Evolutionary conservation across 2,329 filamentous ascomycete species (phyloP), one percentile per base, ranked within the genome.

Genomic region (Fusarium siculi): DNA sequence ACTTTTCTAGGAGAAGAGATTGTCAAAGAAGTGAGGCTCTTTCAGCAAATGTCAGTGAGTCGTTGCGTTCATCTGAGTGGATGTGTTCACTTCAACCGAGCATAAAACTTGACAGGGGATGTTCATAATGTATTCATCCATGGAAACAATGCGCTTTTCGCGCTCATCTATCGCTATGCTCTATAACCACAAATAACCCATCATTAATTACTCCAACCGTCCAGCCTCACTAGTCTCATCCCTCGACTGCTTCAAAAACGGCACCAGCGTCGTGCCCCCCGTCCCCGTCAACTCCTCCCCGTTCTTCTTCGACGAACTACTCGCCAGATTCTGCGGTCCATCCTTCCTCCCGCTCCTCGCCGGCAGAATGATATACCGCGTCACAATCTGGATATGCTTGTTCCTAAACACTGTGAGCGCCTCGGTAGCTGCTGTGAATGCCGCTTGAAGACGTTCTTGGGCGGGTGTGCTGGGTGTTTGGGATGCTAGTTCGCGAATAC

Each of bases 341-440:
- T 74, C 68, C 30, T 71, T 77, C 36, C 54, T 50, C 3, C 72
- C 62, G 64, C 85, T 82, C 59, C 82, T 88, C 0, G 93, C 93
- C 30, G 95, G 94, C 61, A 96, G 85, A 74, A 98, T 91, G 77
- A 98, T 97, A 81, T 97, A 98, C 54, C 94, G 88, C 39, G 93
- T 93, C 7, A 98, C 95, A 65, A 98, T 93, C 80, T 93, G 91
- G 74, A 98, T 93, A 80, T 98, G 95, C 78, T 93, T 94, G 80
- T 96, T 93, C 62, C 96, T 88, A 78, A 98, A 92, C 25, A 88
- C 86, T 16, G 91, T 90, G 47, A 98, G 86, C 82, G 95, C 93
- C 28, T 91, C 89, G 2, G 95, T 88, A 47, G 93, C 95, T 0
- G 88, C 88, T 65, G 93, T 91, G 79, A 93, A 98, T 0, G 86